Percentiles rank a stretch among this genome's conserved stretches.
phyloP scores from a whole-genome alignment of 352 stramenopile species.

The Phytophthora capsici region DNA sequence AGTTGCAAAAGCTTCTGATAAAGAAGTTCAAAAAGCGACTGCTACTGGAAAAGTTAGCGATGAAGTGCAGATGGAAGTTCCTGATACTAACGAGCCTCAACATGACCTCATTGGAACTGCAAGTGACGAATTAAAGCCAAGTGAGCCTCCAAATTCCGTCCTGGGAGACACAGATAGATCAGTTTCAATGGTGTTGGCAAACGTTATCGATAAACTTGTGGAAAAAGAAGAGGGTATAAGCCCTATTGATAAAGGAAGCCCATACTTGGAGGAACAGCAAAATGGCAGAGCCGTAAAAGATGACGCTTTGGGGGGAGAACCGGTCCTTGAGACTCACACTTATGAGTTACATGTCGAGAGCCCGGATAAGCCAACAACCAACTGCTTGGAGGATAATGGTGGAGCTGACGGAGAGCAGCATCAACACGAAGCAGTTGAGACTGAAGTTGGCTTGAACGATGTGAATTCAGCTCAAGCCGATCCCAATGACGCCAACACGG shows the following conservation, averaged over 20 bases:
- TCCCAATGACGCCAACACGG: not conserved
- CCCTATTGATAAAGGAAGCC: not conserved
- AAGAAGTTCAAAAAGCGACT: conserved; percentile 4
- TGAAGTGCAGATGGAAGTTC: not conserved
- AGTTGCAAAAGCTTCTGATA: not conserved
- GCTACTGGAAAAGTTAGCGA: not conserved
- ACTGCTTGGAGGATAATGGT: not conserved
- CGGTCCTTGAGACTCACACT: not conserved
- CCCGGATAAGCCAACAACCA: not conserved
- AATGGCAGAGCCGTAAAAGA: not conserved
- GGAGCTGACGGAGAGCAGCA: not conserved
- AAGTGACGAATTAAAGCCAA: not conserved
- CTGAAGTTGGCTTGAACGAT: not conserved
- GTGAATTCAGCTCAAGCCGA: not conserved
- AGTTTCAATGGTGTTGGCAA: conserved; percentile 3
- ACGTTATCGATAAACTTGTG: conserved; percentile 4
- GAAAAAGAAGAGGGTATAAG: not conserved
- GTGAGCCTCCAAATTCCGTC: not conserved
- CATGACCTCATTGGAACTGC: not conserved
- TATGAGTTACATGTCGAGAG: not conserved
- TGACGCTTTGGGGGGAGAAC: not conserved
- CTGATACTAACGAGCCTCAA: not conserved
- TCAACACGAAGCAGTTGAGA: not conserved
- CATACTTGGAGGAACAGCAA: not conserved
- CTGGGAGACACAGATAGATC: not conserved